Percentiles rank a stretch among this genome's conserved stretches.
Conservation (phyloP, 495 filamentous ascomycete species). For the Aspergillus egyptiacus region DNA sequence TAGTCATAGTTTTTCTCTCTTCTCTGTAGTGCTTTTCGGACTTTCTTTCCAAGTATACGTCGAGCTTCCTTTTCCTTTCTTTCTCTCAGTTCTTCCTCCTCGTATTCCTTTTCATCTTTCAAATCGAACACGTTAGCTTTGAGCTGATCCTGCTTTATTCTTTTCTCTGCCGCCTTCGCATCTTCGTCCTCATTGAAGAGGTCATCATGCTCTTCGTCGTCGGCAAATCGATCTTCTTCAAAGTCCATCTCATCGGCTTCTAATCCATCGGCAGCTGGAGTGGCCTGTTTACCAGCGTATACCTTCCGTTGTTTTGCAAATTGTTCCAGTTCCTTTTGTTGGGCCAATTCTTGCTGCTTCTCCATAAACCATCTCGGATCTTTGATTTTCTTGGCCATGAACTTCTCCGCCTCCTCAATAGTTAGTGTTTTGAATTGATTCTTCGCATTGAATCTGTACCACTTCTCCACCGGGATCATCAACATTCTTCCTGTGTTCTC, state of each 20-base stretch:
- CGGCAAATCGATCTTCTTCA: slow-evolving; percentile 64
- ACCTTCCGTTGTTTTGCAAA: slow-evolving; percentile 44
- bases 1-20: slow-evolving; percentile 82
- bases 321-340: slow-evolving; percentile 45
- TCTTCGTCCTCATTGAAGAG: slow-evolving; percentile 85
- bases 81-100: slow-evolving; percentile 67
- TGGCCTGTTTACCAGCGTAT: slow-evolving; percentile 38
- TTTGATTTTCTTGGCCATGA: slow-evolving; percentile 67
- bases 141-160: slow-evolving; percentile 81
- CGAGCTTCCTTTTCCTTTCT: slow-evolving; percentile 60
- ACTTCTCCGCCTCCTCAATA: slow-evolving; percentile 78
- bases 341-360: slow-evolving; percentile 43
- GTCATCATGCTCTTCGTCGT: slow-evolving; percentile 82
- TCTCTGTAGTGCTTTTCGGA: slow-evolving; percentile 72
- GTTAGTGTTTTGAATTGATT: slow-evolving; percentile 74
- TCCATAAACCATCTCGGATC: slow-evolving; percentile 77
- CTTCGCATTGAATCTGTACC: slow-evolving; percentile 85
- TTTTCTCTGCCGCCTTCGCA: slow-evolving; percentile 74
- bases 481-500: slow-evolving; percentile 58
- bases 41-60: slow-evolving; percentile 64
- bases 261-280: slow-evolving; percentile 42
- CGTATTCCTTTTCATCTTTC: slow-evolving; percentile 79
- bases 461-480: slow-evolving; percentile 88
- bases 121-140: slow-evolving; percentile 81
- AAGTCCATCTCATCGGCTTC: slow-evolving; percentile 56